Percentiles rank a stretch among this genome's conserved stretches.
Evolutionary conservation across 768 basidiomycete species (phyloP).

Genomic region (Wakefieldia striispora): DNA sequence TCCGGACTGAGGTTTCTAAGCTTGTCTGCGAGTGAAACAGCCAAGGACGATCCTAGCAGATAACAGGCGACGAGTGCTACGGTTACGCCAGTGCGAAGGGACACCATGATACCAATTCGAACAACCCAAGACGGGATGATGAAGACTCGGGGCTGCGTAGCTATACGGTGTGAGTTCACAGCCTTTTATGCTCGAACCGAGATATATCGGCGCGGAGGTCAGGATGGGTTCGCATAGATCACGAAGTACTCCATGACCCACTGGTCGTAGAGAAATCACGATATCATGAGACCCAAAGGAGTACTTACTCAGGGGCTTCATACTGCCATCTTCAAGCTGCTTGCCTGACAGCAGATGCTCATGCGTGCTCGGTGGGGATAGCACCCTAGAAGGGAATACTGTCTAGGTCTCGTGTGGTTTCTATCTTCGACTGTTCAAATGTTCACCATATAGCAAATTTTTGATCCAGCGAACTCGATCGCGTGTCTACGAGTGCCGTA

Average conservation of each 20-base stretch:
- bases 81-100: neutral
- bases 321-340: neutral
- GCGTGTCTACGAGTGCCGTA: no score
- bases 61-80: slow-evolving; percentile 2
- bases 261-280: neutral
- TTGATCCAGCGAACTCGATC: no score
- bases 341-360: neutral
- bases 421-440: no score
- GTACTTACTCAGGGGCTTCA: neutral
- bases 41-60: slow-evolving; percentile 4
- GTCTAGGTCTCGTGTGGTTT: no score
- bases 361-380: neutral
- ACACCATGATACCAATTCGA: slow-evolving; percentile 8
- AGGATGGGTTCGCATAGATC: neutral
- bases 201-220: neutral
- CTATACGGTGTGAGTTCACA: neutral
- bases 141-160: neutral
- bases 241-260: neutral
- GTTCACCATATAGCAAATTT: no score
- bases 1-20: slow-evolving; percentile 13
- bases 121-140: neutral
- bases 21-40: slow-evolving; percentile 15
- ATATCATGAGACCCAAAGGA: neutral
- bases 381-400: no score
- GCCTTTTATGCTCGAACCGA: slow-evolving; percentile 5